A percentile compares a stretch with the other conserved stretches of the same genome.
These are phyloP conservation scores for Fraxinus cuspidata DNA, from an alignment of 257 asterid genomes.

Conservation along the genomic window DNA sequence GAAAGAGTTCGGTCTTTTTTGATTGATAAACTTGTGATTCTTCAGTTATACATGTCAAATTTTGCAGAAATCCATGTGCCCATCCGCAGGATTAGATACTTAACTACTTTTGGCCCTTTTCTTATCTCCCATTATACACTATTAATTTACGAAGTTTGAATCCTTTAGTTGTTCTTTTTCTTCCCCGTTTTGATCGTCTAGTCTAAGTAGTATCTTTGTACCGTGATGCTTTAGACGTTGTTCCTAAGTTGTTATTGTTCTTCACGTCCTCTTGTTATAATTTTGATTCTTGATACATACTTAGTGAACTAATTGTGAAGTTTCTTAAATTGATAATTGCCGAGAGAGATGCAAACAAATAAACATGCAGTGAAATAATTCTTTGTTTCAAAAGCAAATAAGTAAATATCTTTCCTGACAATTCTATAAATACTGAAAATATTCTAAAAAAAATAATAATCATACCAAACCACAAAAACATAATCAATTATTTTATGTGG, in stretches of 20 bases:
- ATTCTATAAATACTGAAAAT: no score
- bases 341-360: no score
- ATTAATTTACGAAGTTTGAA: no score
- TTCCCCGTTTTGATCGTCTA: background rate
- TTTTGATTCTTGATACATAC: background rate
- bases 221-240: background rate
- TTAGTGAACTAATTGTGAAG: background rate
- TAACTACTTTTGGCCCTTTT: background rate
- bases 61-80: slow-evolving; percentile 16
- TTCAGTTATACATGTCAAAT: background rate
- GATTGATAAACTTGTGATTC: slow-evolving; percentile 39
- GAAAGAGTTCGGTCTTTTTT: slow-evolving; percentile 32
- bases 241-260: background rate
- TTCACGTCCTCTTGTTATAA: background rate
- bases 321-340: background rate
- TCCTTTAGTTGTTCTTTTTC: background rate
- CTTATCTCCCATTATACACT: background rate
- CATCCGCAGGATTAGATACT: background rate
- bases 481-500: no score
- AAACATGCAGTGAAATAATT: no score
- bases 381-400: no score
- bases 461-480: no score
- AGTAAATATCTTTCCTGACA: no score
- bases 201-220: background rate
- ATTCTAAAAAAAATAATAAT: no score